phyloP scores from a whole-genome alignment of 805 yeast species.

The Nakazawaea pomicola region DNA sequence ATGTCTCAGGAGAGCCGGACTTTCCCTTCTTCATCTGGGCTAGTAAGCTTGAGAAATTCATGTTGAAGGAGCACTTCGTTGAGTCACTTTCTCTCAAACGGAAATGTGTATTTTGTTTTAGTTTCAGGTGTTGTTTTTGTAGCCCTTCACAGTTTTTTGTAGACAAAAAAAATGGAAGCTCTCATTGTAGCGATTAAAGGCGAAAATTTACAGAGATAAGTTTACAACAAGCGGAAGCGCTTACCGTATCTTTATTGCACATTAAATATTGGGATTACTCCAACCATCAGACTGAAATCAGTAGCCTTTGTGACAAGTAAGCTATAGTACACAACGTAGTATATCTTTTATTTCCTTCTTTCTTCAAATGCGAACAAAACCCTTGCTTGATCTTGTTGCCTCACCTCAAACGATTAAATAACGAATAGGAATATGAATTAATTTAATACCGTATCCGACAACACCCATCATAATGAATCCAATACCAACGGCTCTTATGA shows the following conservation, averaged over 20 bases:
- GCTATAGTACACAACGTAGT: too few relatives aligned
- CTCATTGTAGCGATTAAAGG: too few relatives aligned
- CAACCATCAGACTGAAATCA: too few relatives aligned
- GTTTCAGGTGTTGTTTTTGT: background rate
- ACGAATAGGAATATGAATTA: conserved; percentile 93
- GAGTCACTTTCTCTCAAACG: background rate
- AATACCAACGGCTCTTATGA: conserved; percentile 92
- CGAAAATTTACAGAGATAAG: too few relatives aligned
- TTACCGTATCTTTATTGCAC: too few relatives aligned
- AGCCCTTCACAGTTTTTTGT: too few relatives aligned
- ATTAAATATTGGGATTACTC: too few relatives aligned
- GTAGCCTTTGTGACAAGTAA: too few relatives aligned
- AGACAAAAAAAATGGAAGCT: too few relatives aligned
- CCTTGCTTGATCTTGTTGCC: background rate
- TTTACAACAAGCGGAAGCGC: too few relatives aligned
- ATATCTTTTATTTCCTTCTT: too few relatives aligned
- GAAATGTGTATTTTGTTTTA: background rate
- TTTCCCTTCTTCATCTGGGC: conserved; percentile 21
- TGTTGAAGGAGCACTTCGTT: conserved; percentile 1
- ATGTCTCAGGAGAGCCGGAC: too few relatives aligned
- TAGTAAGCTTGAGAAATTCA: conserved; percentile 22
- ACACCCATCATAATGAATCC: conserved; percentile 98
- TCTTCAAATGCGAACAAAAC: background rate
- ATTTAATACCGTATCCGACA: conserved; percentile 92
- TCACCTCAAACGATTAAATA: conserved; percentile 74